A percentile compares a stretch with the other conserved stretches of the same genome.
These are phyloP conservation scores for Pseudonitzschia multiseries DNA, from an alignment of 108 stramenopile species.

Conservation along the genomic window DNA sequence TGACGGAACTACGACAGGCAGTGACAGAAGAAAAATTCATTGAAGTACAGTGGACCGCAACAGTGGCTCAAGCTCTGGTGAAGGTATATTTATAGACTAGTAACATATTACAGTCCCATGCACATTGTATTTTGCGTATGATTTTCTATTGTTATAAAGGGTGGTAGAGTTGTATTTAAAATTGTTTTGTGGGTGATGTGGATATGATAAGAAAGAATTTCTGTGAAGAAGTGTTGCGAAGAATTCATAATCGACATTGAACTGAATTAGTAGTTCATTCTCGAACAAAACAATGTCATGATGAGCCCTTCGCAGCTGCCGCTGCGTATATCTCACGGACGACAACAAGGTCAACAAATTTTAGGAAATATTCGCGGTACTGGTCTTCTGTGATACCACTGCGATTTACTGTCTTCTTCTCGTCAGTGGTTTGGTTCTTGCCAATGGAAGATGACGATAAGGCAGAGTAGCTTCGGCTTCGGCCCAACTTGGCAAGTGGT, in stretches of 20 bases:
- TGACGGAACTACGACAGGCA: slow-evolving; percentile 45
- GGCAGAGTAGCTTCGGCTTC: slow-evolving; percentile 61
- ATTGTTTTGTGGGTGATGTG: too few relatives aligned
- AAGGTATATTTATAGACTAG: slow-evolving; percentile 13
- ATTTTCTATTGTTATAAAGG: not conserved
- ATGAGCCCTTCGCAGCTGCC: not conserved
- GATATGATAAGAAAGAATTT: too few relatives aligned
- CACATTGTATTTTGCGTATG: not conserved
- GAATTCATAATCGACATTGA: too few relatives aligned
- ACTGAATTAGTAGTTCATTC: not conserved
- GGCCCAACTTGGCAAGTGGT: slow-evolving; percentile 20
- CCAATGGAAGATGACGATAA: slow-evolving; percentile 46
- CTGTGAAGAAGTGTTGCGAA: too few relatives aligned
- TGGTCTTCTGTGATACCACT: slow-evolving; percentile 50
- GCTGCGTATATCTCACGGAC: slow-evolving; percentile 63
- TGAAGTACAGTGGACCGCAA: slow-evolving; percentile 85
- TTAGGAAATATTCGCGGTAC: slow-evolving; percentile 65
- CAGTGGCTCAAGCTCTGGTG: slow-evolving; percentile 68
- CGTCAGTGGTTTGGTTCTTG: slow-evolving; percentile 21
- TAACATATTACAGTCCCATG: too few relatives aligned
- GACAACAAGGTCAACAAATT: slow-evolving; percentile 78
- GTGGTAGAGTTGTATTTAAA: not conserved
- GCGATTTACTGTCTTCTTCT: slow-evolving; percentile 17
- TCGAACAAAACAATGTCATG: not conserved
- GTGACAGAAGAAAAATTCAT: slow-evolving; percentile 60